phyloP scores from a whole-genome alignment of 805 yeast genomes.

The Deakozyma indianensis region DNA sequence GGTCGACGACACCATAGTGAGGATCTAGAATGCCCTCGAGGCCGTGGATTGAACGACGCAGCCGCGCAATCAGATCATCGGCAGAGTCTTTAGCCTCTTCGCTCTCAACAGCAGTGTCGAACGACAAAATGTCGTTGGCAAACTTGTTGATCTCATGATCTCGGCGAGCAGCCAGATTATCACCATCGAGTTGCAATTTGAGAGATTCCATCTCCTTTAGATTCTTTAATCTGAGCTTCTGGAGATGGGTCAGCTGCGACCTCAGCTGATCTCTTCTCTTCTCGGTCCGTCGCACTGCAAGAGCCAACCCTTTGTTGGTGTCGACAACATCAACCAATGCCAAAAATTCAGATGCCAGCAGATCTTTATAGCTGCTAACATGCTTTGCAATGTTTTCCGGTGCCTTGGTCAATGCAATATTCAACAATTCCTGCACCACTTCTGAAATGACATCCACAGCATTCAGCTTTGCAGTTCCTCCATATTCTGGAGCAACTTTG shows the following conservation, averaged over 20 bases:
- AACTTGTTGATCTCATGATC: conserved; percentile 4
- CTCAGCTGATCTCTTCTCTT: conserved; percentile 5
- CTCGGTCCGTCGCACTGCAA: conserved; percentile 6
- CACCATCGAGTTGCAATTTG: conserved; percentile 1
- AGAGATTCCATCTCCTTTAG: conserved; percentile 5
- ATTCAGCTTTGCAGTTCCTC: conserved; percentile 9
- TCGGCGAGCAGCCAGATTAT: conserved; percentile 1
- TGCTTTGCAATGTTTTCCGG: conserved; percentile 2
- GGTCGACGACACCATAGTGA: conserved; percentile 5
- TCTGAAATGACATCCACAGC: conserved; percentile 10
- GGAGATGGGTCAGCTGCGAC: conserved; percentile 5
- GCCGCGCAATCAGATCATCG: background rate
- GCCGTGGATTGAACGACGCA: background rate
- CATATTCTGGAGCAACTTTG: conserved; percentile 8
- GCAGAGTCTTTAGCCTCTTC: background rate
- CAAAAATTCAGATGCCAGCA: conserved; percentile 4
- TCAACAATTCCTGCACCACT: conserved; percentile 4
- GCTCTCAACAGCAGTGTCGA: background rate
- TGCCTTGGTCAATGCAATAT: conserved; percentile 2
- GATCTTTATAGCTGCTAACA: conserved; percentile 4
- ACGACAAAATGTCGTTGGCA: conserved; percentile 3
- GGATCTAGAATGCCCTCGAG: conserved; percentile 5
- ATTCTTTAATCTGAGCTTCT: conserved; percentile 5
- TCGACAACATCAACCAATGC: conserved; percentile 9
- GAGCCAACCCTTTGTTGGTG: conserved; percentile 4